Conservation (phyloP, 2,329 filamentous ascomycete genomes). For the Fusarium incarnatum region DNA sequence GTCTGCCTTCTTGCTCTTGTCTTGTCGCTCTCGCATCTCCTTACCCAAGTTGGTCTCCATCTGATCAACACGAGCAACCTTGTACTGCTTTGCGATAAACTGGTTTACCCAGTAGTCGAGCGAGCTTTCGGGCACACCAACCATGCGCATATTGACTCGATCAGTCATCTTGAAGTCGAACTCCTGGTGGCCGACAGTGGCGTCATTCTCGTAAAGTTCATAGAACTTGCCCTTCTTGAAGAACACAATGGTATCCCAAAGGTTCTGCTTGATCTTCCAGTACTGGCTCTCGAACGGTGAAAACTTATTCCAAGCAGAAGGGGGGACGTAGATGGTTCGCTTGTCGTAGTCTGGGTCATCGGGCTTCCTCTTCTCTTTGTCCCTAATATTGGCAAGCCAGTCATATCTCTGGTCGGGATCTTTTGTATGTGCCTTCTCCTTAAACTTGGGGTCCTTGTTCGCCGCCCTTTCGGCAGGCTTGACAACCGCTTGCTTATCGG, state of each 20-base stretch:
- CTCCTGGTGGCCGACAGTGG: slow-evolving; percentile 93
- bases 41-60: slow-evolving; percentile 96
- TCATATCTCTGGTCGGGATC: slow-evolving; percentile 89
- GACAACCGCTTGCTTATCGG: slow-evolving; percentile 52
- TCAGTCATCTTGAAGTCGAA: slow-evolving; percentile 99
- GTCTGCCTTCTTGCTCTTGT: slow-evolving; percentile 78
- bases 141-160: slow-evolving; percentile 99
- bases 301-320: slow-evolving; percentile 81
- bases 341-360: slow-evolving; percentile 92
- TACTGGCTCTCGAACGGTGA: slow-evolving; percentile 98
- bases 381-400: slow-evolving; percentile 87
- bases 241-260: slow-evolving; percentile 97
- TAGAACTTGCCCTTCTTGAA: slow-evolving; percentile 99
- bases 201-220: slow-evolving; percentile 97
- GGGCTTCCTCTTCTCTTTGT: slow-evolving; percentile 83
- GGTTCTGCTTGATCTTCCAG: slow-evolving; percentile 98
- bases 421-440: slow-evolving; percentile 79
- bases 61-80: slow-evolving; percentile 96
- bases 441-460: slow-evolving; percentile 53
- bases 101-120: slow-evolving; percentile 98
- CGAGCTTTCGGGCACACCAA: slow-evolving; percentile 94
- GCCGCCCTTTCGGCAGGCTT: slow-evolving; percentile 48
- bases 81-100: slow-evolving; percentile 97
- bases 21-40: slow-evolving; percentile 96
- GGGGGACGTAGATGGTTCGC: slow-evolving; percentile 89